Evolutionary conservation across 2,329 filamentous ascomycete species (phyloP).

Genomic region (Thielaviopsis musarum): DNA sequence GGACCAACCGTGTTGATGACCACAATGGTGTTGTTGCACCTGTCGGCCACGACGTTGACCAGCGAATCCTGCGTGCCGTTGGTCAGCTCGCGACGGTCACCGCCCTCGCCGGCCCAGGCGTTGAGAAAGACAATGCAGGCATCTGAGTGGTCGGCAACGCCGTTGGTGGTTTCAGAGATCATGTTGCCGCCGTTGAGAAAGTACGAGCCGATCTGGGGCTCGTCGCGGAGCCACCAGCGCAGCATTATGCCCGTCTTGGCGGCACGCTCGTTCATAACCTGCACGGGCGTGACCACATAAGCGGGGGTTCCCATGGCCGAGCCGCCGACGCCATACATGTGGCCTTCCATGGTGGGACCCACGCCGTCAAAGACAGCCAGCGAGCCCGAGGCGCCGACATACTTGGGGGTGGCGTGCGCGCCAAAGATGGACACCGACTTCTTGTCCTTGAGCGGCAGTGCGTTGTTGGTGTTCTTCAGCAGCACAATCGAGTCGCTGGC

Average conservation of each 20-base stretch:
- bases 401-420: slow-evolving; percentile 37
- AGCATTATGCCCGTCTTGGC: slow-evolving; percentile 38
- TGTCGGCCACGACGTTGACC: slow-evolving; percentile 36
- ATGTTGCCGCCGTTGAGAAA: slow-evolving; percentile 46
- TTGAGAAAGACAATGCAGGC: slow-evolving; percentile 54
- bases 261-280: slow-evolving; percentile 34
- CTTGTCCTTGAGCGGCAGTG: slow-evolving; percentile 41
- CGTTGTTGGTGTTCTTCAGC: slow-evolving; percentile 50
- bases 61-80: slow-evolving; percentile 49
- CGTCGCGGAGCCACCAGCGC: slow-evolving; percentile 33
- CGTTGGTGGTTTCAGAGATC: slow-evolving; percentile 26
- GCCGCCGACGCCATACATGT: slow-evolving; percentile 37
- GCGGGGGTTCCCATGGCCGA: slow-evolving; percentile 31
- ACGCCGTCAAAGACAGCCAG: slow-evolving; percentile 49
- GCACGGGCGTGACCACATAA: slow-evolving; percentile 33
- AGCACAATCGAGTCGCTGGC: slow-evolving; percentile 43
- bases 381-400: slow-evolving; percentile 30
- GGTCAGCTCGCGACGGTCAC: slow-evolving; percentile 39
- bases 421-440: slow-evolving; percentile 40
- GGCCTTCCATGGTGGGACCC: slow-evolving; percentile 39
- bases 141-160: slow-evolving; percentile 22
- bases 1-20: slow-evolving; percentile 47
- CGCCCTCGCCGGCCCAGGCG: slow-evolving; percentile 56
- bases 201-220: slow-evolving; percentile 29
- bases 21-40: slow-evolving; percentile 46